Evolutionary conservation across 805 yeast genomes (phyloP).

Genomic region (Teunomyces funiuensis): DNA sequence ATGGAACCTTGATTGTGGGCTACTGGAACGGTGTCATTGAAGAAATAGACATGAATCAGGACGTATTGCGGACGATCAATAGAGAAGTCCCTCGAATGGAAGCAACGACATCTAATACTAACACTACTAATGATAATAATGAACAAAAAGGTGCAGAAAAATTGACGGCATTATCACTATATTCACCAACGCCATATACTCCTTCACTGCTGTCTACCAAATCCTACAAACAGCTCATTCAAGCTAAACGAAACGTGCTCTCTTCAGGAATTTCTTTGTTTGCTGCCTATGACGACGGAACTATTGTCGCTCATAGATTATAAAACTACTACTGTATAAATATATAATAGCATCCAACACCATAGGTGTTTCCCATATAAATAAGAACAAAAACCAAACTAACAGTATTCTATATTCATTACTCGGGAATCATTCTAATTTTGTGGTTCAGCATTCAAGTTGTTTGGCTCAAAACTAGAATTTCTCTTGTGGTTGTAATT

Average conservation of each 20-base stretch:
- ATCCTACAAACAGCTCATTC: constrained; percentile 13
- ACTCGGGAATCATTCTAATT: constrained; percentile 6
- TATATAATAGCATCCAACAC: constrained; percentile 1
- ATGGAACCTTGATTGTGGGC: constrained; percentile 27
- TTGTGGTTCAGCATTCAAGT: constrained; percentile 11
- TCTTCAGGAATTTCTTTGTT: constrained; percentile 28
- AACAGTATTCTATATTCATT: neutral
- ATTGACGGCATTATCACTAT: constrained; percentile 7
- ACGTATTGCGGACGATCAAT: neutral
- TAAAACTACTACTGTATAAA: constrained; percentile 1
- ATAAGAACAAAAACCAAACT: neutral
- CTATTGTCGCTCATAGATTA: constrained; percentile 41
- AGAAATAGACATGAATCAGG: constrained; percentile 11
- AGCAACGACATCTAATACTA: neutral
- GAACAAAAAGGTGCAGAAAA: constrained; percentile 7
- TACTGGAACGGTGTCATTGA: constrained; percentile 54
- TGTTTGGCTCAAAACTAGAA: constrained; percentile 15
- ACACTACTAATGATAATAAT: neutral
- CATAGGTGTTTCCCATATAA: constrained; percentile 3
- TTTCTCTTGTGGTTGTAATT: constrained; percentile 10
- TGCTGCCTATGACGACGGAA: constrained; percentile 57
- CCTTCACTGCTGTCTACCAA: neutral
- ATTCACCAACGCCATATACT: neutral
- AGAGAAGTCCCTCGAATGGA: constrained; percentile 8
- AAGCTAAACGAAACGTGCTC: constrained; percentile 13